Evolutionary conservation across 208 protist species (phyloP).

Genomic region (Endotrypanum monterogeii): DNA sequence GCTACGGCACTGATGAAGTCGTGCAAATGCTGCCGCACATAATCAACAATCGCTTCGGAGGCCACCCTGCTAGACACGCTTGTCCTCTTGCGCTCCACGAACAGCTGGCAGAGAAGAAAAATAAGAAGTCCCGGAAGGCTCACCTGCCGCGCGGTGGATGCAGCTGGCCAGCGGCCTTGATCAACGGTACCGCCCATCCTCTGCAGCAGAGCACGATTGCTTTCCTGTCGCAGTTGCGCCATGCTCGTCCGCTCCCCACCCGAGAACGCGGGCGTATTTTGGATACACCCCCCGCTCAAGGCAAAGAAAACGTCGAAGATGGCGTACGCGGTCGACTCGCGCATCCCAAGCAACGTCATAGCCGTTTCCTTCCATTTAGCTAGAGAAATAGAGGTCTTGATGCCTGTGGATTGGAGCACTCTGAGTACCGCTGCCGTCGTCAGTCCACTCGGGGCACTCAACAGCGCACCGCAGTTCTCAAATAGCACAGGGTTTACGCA

Average conservation of each 20-base stretch:
- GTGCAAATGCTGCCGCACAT: slow-evolving; percentile 79
- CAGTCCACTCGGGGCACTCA: slow-evolving; percentile 69
- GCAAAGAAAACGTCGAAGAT: slow-evolving; percentile 91
- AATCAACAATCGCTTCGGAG: slow-evolving; percentile 55
- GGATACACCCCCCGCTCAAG: slow-evolving; percentile 78
- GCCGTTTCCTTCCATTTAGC: slow-evolving; percentile 81
- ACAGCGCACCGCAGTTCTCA: slow-evolving; percentile 74
- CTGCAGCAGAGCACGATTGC: slow-evolving; percentile 71
- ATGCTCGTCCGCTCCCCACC: slow-evolving; percentile 49
- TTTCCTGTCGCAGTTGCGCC: slow-evolving; percentile 82
- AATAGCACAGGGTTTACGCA: slow-evolving; percentile 87
- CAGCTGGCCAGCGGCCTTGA: slow-evolving; percentile 66
- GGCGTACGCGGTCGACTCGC: slow-evolving; percentile 63
- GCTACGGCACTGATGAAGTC: slow-evolving; percentile 85
- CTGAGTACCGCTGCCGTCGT: slow-evolving; percentile 78
- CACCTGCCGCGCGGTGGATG: slow-evolving; percentile 69
- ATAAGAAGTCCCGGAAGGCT: slow-evolving; percentile 81
- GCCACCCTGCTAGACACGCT: slow-evolving; percentile 41
- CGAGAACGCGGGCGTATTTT: slow-evolving; percentile 52
- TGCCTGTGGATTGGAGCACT: slow-evolving; percentile 64
- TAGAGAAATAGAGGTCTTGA: slow-evolving; percentile 75
- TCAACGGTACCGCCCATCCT: slow-evolving; percentile 88
- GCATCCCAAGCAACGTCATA: slow-evolving; percentile 62
- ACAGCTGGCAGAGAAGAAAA: slow-evolving; percentile 82
- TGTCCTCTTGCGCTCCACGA: slow-evolving; percentile 71